These are phyloP conservation scores for Olyra latifolia DNA, from an alignment of 176 grass and related monocot species.

Conservation along the genomic window DNA sequence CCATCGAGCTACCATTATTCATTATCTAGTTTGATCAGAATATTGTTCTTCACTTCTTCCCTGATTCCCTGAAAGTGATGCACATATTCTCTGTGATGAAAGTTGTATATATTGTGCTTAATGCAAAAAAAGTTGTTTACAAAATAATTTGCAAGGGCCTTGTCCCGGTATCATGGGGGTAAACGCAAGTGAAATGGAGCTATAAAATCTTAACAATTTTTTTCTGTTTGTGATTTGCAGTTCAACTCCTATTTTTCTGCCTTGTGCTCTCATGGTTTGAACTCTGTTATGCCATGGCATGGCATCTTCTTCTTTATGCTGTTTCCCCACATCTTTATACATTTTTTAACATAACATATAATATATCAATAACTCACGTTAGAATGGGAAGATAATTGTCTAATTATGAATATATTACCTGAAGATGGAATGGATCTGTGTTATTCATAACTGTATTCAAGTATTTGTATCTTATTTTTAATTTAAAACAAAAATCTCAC, in stretches of 20 bases:
- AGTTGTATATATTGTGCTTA: background rate
- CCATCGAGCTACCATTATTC: background rate
- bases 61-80: background rate
- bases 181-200: background rate
- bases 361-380: background rate
- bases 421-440: slow-evolving; percentile 3
- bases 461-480: background rate
- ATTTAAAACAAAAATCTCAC: background rate
- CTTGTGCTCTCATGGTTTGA: slow-evolving; percentile 16
- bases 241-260: background rate
- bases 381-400: background rate
- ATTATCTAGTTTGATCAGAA: background rate
- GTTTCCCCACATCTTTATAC: background rate
- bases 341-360: background rate
- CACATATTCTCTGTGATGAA: slow-evolving; percentile 15
- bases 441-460: slow-evolving; percentile 1
- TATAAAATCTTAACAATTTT: background rate
- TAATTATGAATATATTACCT: slow-evolving; percentile 1
- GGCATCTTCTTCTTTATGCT: background rate
- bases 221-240: slow-evolving; percentile 1
- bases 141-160: background rate
- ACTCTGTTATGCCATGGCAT: slow-evolving; percentile 1
- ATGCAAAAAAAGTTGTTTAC: background rate
- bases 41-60: background rate
- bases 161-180: background rate